Percentiles rank a stretch among this genome's conserved stretches.
phyloP scores from a whole-genome alignment of 1,284 basidiomycete species.

The Trametes sp. region DNA sequence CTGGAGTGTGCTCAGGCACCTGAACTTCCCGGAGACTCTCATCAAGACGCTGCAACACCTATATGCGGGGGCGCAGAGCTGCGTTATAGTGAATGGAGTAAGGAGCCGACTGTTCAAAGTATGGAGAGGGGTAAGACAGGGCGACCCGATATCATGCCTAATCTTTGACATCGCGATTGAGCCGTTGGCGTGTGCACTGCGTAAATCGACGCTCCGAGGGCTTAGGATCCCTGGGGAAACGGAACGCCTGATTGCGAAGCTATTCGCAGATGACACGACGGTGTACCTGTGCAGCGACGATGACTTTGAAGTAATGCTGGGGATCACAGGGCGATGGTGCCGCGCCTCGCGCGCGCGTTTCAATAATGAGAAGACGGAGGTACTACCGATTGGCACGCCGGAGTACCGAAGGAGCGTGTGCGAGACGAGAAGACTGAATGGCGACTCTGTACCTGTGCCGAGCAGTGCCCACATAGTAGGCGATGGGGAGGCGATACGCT shows the following conservation, averaged over 20 bases:
- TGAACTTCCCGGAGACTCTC: constrained; percentile 31
- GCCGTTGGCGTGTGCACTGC: constrained; percentile 38
- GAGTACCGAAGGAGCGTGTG: constrained; percentile 20
- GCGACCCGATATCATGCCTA: constrained; percentile 46
- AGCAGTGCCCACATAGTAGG: constrained; percentile 21
- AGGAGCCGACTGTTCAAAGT: constrained; percentile 31
- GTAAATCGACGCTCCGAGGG: constrained; percentile 40
- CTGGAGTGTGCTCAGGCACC: constrained; percentile 29
- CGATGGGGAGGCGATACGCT: constrained; percentile 27
- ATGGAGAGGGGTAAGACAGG: constrained; percentile 40
- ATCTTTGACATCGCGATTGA: constrained; percentile 48
- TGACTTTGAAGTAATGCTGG: constrained; percentile 21
- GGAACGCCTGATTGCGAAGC: constrained; percentile 29
- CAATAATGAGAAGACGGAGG: constrained; percentile 44
- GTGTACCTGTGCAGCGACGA: constrained; percentile 36
- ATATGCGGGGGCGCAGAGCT: constrained; percentile 35
- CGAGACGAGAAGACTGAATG: neutral
- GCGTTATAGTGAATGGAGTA: constrained; percentile 38
- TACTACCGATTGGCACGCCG: constrained; percentile 40
- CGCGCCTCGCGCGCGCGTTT: constrained; percentile 42
- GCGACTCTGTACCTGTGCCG: neutral
- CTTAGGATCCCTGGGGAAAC: constrained; percentile 33
- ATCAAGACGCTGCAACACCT: constrained; percentile 30
- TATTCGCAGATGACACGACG: constrained; percentile 44
- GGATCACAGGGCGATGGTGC: constrained; percentile 40